Percentiles rank a stretch among this genome's conserved stretches.
Evolutionary conservation across 148 eudicot genomes (phyloP).

Genomic region (Selenicereus undatus): DNA sequence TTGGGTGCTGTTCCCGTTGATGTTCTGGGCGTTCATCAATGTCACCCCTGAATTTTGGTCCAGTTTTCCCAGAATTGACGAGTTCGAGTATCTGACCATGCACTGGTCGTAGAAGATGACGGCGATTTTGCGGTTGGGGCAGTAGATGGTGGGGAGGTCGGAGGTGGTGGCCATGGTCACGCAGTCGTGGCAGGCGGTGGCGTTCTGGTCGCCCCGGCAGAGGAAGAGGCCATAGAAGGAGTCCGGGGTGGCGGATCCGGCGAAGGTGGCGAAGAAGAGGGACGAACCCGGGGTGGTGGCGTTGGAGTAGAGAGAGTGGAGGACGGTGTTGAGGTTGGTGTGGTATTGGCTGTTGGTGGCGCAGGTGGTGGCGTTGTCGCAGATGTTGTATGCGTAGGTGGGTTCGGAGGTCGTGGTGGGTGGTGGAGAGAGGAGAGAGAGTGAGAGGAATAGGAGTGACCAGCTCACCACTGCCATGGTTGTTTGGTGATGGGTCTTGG

Average conservation of each 20-base stretch:
- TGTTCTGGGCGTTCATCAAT: not conserved
- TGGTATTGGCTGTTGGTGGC: conserved; percentile 29
- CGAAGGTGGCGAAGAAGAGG: conserved; percentile 36
- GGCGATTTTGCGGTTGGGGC: conserved; percentile 30
- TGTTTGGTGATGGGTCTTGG: not conserved
- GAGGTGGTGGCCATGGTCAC: conserved; percentile 19
- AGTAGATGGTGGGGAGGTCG: conserved; percentile 10
- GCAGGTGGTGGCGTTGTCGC: conserved; percentile 30
- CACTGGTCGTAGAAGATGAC: conserved; percentile 32
- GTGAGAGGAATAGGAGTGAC: not conserved
- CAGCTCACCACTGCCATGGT: not conserved
- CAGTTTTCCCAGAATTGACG: conserved; percentile 2
- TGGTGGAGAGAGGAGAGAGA: not conserved
- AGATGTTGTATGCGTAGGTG: not conserved
- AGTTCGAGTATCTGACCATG: conserved; percentile 36
- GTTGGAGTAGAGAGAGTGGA: conserved; percentile 36
- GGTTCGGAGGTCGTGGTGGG: conserved; percentile 14
- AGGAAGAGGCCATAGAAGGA: conserved; percentile 33
- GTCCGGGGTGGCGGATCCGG: conserved; percentile 9
- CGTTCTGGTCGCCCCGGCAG: conserved; percentile 29
- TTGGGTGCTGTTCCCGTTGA: conserved; percentile 12
- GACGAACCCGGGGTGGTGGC: conserved; percentile 20
- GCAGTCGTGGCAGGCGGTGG: conserved; percentile 25
- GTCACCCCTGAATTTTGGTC: not conserved
- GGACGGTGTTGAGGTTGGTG: conserved; percentile 39